These are phyloP conservation scores for Penicillium cinerascens DNA, from an alignment of 495 filamentous ascomycete genomes.

Conservation along the genomic window DNA sequence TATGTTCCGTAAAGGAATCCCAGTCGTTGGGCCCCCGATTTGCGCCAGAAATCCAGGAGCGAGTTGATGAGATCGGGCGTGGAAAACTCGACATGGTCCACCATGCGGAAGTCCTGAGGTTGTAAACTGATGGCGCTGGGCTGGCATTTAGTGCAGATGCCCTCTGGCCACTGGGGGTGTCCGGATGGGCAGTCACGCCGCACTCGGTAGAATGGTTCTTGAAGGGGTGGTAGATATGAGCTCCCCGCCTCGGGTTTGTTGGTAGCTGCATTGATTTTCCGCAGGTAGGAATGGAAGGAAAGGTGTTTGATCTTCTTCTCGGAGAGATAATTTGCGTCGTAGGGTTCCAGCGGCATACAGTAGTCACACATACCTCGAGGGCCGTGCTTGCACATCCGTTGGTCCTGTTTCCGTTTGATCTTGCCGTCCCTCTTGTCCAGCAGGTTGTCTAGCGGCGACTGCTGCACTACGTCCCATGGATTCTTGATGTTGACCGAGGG, in stretches of 20 bases:
- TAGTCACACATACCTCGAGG: constrained; percentile 99
- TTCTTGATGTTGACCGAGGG: constrained; percentile 68
- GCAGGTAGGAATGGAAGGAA: constrained; percentile 90
- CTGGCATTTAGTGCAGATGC: constrained; percentile 99
- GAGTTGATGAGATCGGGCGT: constrained; percentile 76
- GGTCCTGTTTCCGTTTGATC: constrained; percentile 71
- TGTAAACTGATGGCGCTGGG: constrained; percentile 95
- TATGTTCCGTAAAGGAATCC: constrained; percentile 92
- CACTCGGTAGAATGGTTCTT: constrained; percentile 90
- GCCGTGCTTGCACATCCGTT: constrained; percentile 91
- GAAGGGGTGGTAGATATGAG: constrained; percentile 94
- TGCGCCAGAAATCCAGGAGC: constrained; percentile 87
- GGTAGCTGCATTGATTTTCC: constrained; percentile 91
- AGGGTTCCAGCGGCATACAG: constrained; percentile 97
- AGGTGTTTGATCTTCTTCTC: constrained; percentile 99
- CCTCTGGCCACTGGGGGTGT: constrained; percentile 89
- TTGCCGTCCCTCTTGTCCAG: constrained; percentile 92
- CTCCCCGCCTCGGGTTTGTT: constrained; percentile 89
- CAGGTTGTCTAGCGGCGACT: constrained; percentile 79
- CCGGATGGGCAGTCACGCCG: constrained; percentile 86
- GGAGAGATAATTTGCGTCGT: constrained; percentile 76
- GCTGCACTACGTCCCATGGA: constrained; percentile 87
- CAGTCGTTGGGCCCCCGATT: constrained; percentile 71
- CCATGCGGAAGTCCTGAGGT: constrained; percentile 92
- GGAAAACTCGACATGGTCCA: constrained; percentile 97